Conservation (phyloP, 129 eudicot genomes). For the Flaveria linearis region DNA sequence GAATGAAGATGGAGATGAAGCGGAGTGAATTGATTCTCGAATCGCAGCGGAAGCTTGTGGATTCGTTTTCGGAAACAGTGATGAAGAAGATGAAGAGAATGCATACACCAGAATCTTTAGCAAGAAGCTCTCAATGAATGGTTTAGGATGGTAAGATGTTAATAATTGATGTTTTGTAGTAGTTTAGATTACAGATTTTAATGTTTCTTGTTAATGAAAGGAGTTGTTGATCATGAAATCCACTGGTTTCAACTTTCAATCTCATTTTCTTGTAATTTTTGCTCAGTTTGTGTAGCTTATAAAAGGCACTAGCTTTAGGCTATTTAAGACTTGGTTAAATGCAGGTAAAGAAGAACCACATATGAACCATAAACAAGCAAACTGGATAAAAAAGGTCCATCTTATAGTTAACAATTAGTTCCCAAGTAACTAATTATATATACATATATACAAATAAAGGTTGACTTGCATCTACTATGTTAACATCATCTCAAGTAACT, state of each 20-base stretch:
- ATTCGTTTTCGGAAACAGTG: constrained; percentile 53
- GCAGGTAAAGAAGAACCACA: not conserved
- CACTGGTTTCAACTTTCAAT: too few relatives aligned
- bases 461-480: constrained; percentile 31
- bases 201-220: too few relatives aligned
- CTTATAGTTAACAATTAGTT: constrained; percentile 29
- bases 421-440: not conserved
- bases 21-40: constrained; percentile 84
- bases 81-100: constrained; percentile 53
- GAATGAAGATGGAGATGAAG: constrained; percentile 95
- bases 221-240: too few relatives aligned
- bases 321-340: not conserved
- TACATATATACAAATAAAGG: too few relatives aligned
- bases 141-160: not conserved
- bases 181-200: too few relatives aligned
- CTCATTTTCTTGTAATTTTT: too few relatives aligned
- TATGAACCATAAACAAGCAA: constrained; percentile 21
- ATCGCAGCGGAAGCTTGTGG: constrained; percentile 68
- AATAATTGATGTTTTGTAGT: too few relatives aligned
- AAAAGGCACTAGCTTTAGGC: too few relatives aligned
- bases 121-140: not conserved
- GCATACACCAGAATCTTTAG: constrained; percentile 44
- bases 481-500: constrained; percentile 23
- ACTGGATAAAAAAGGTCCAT: constrained; percentile 13
- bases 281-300: too few relatives aligned